Evolutionary conservation across 2,329 filamentous ascomycete genomes (phyloP), one percentile per base, ranked within the genome.

Genomic region (Diplodia intermedia): DNA sequence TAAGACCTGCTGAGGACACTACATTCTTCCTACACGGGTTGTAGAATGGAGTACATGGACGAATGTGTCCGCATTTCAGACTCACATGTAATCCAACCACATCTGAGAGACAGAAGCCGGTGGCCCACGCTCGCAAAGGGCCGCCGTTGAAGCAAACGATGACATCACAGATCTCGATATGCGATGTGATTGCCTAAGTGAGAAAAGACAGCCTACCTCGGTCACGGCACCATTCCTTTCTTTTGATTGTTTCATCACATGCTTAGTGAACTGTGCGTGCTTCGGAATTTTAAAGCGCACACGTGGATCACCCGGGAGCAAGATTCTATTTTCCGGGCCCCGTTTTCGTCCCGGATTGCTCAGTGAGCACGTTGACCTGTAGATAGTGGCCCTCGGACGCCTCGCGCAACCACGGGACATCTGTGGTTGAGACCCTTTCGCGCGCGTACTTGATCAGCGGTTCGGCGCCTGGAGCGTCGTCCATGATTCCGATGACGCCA

Each of bases 401-500:
- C 72, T 88, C 84, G 36, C 82, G 73, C 11, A 89, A 69, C 90
- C 90, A 92, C 2, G 80, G 75, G 29, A 85, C 81, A 43, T 86
- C 79, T 29, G 90, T 79, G 1, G 82, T 76, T 1, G 82, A 77
- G 1, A 91, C 86, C 67, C 82, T 79, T 43, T 83, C 79, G 36
- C 82, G 77, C 1, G 88, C 83, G 71, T 88, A 86, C 4, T 88
- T 82, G 29, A 89, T 75, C 11, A 93, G 75, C 1, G 85, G 82
- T 61, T 82, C 82, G 0, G 86, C 82, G 52, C 86, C 84, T 0
- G 88, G 88, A 0, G 89, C 87, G 47, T 80, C 84, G 7, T 81
- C 80, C 23, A 82, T 77, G 7, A 93, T 75, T 0, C 85, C 90
- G 38, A 93, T 79, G 26, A 88, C 88, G 1, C 89, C 90, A 0